Evolutionary conservation across 768 basidiomycete genomes (phyloP), one percentile per base, ranked within the genome.

Genomic region (Galerina sulciceps): DNA sequence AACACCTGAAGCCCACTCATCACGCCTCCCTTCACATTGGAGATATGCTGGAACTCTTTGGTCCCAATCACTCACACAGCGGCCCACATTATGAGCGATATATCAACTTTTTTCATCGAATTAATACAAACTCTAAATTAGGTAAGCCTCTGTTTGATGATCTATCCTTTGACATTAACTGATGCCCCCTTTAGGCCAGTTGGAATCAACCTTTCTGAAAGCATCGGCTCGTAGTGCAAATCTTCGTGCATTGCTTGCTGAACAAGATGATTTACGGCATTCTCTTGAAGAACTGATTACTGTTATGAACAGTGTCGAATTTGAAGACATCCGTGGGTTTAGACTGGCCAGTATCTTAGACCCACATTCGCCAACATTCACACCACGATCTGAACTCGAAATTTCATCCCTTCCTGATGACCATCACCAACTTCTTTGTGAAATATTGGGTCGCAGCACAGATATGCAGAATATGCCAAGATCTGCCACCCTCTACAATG

Each of bases 91-190:
- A 26, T 26, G 65, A 68, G 34, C 57, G 58, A n/a, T 63, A 58
- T 35, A 67, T 67, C 45, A 65, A 65, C 37, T 64, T 62, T 47
- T 61, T 67, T 31, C 67, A 68, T 38, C 48, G 58, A 4, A 56
- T 66, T 4, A 66, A 66, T 52, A 66, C 61, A 2, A 67, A 67
- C 46, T 37, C 54, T 17, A 63, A 65, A 48, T 40, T 65, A 14
- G 61, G 64, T 67, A 42, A 15, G 46, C 46, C 15, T 37, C n/a
- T 3, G 26, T 53, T 9, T 6, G 26, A 26, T 26, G 4, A 17
- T 5, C 35, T 57, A n/a, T 22, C 41, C 9, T 3, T 22, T 2
- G 4, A 40, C 11, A 20, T 36, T 20, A 35, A 15, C 15, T 37
- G 35, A 22, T 47, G n/a, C n/a, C 14, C 51, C 35, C 18, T 36